These are phyloP conservation scores for Arabis hirsuta DNA, from an alignment of 345 rosid species.

Conservation along the genomic window DNA sequence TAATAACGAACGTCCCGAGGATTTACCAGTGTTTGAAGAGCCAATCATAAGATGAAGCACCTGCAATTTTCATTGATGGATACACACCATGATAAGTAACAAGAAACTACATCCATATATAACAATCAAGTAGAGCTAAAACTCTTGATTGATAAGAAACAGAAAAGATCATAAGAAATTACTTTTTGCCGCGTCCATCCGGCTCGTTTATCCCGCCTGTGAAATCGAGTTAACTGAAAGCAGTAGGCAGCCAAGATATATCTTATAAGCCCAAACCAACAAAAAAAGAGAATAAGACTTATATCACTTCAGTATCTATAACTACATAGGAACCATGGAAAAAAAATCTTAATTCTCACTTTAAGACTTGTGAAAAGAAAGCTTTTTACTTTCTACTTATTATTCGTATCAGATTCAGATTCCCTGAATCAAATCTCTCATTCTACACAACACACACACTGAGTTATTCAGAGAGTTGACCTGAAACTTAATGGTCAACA, in stretches of 20 bases:
- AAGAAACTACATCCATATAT: neutral
- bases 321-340: conserved; percentile 3
- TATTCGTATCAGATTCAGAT: conserved; percentile 23
- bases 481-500: conserved; percentile 38
- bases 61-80: conserved; percentile 29
- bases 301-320: conserved; percentile 9
- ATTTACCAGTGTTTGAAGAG: conserved; percentile 43
- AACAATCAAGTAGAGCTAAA: neutral
- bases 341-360: neutral
- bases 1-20: neutral
- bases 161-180: conserved; percentile 18
- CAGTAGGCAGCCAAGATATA: conserved; percentile 38
- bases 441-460: conserved; percentile 18
- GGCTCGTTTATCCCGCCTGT: conserved; percentile 52
- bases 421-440: conserved; percentile 30
- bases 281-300: conserved; percentile 28
- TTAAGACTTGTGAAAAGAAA: conserved; percentile 7
- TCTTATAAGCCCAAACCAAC: conserved; percentile 36
- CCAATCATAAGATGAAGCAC: conserved; percentile 49
- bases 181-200: conserved; percentile 83
- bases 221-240: conserved; percentile 63
- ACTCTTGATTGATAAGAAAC: neutral
- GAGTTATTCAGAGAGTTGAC: conserved; percentile 33
- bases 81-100: conserved; percentile 20
- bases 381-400: conserved; percentile 16